phyloP scores from a whole-genome alignment of 768 basidiomycete genomes.

The Leccinum barrowsii region DNA sequence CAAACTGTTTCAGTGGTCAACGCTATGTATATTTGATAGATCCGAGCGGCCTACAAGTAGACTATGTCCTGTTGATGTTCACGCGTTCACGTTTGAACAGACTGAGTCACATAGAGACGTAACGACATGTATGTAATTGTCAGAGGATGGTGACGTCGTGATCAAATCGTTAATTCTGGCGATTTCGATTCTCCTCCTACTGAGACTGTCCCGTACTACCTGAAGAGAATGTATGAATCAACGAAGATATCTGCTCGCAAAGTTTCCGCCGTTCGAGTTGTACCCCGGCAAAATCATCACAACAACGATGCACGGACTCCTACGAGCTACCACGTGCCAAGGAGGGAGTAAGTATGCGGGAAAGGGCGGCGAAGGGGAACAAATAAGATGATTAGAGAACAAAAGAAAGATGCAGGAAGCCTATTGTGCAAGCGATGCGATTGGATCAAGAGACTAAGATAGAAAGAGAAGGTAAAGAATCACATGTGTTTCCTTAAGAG shows the following conservation, averaged over 20 bases:
- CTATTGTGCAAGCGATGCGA: neutral
- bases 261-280: neutral
- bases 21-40: neutral
- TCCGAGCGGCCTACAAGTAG: neutral
- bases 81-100: neutral
- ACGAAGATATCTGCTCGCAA: neutral
- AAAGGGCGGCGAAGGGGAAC: slow-evolving; percentile 1
- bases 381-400: neutral
- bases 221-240: neutral
- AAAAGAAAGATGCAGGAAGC: neutral
- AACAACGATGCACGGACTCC: slow-evolving; percentile 7
- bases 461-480: neutral
- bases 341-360: slow-evolving; percentile 2
- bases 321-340: neutral
- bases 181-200: neutral
- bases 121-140: neutral
- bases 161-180: neutral
- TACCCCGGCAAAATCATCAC: neutral
- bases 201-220: neutral
- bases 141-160: neutral
- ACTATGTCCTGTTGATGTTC: neutral
- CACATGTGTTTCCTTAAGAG: slow-evolving; percentile 5
- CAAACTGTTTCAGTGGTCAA: neutral
- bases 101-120: neutral
- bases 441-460: neutral